Conservation (phyloP, 805 yeast genomes). For the Saturnispora zaruensis region DNA sequence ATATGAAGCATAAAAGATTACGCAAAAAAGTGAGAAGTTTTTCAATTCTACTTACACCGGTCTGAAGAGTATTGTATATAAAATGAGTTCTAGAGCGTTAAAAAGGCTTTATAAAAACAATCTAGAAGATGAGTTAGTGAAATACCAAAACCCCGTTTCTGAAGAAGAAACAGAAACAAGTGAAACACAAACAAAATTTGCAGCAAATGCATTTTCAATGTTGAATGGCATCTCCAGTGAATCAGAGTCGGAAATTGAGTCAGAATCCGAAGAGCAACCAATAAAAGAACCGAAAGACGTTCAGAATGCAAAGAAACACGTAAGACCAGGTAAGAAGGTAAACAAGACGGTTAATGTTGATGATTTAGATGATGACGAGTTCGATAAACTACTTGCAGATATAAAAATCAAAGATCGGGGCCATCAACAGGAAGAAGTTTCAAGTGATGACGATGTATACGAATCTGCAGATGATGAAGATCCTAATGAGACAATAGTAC, state of each 20-base stretch:
- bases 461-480: constrained; percentile 29
- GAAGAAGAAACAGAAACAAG: constrained; percentile 14
- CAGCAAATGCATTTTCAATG: constrained; percentile 36
- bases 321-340: constrained; percentile 17
- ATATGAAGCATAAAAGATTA: no score
- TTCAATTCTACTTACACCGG: not conserved
- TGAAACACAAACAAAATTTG: constrained; percentile 13
- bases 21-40: not conserved
- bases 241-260: not conserved
- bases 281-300: not conserved
- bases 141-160: constrained; percentile 9
- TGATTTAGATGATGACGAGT: constrained; percentile 31
- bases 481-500: constrained; percentile 21
- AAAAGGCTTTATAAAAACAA: constrained; percentile 33
- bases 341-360: constrained; percentile 18
- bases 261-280: not conserved
- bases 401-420: constrained; percentile 21
- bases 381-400: constrained; percentile 47
- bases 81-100: constrained; percentile 45
- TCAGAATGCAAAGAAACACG: not conserved
- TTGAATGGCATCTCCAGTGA: constrained; percentile 28
- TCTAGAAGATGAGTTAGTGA: constrained; percentile 20
- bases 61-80: not conserved
- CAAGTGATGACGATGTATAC: constrained; percentile 24
- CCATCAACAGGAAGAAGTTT: constrained; percentile 19